phyloP scores from a whole-genome alignment of 176 grass and related monocot genomes.

The Calamus simplicifolius region DNA sequence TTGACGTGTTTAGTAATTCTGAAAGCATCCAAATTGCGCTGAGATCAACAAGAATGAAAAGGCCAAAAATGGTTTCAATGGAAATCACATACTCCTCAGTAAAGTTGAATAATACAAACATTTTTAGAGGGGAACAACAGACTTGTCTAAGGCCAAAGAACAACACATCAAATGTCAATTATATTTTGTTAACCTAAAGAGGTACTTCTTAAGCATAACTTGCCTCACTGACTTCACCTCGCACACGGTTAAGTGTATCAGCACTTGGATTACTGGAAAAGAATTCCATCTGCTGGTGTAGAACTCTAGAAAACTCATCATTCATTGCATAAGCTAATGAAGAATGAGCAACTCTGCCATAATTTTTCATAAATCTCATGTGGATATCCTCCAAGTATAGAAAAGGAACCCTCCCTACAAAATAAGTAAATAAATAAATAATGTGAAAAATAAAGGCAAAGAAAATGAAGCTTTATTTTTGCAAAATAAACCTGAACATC shows the following conservation, averaged over 20 bases:
- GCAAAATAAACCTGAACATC: neutral
- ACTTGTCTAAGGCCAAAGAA: neutral
- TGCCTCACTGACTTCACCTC: slow-evolving; percentile 79
- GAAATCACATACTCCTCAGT: no score
- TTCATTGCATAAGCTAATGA: slow-evolving; percentile 92
- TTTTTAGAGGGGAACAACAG: neutral
- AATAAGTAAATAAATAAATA: neutral
- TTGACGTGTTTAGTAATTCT: no score
- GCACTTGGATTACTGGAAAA: slow-evolving; percentile 86
- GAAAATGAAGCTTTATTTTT: neutral
- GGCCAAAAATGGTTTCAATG: no score
- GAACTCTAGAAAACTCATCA: slow-evolving; percentile 88
- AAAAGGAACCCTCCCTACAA: slow-evolving; percentile 73
- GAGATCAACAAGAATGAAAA: no score
- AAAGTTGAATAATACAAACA: neutral
- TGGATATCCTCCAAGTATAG: slow-evolving; percentile 94
- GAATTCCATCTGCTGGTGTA: slow-evolving; percentile 98
- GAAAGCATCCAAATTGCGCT: no score
- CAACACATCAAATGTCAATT: no score
- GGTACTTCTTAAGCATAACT: slow-evolving; percentile 8
- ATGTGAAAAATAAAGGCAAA: neutral
- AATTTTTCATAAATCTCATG: slow-evolving; percentile 99
- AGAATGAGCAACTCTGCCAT: slow-evolving; percentile 51
- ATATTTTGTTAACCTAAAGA: no score
- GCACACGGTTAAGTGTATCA: slow-evolving; percentile 73